Evolutionary conservation across 225 moss, liverwort and hornwort species (phyloP).

Genomic region (Asterella californica): DNA sequence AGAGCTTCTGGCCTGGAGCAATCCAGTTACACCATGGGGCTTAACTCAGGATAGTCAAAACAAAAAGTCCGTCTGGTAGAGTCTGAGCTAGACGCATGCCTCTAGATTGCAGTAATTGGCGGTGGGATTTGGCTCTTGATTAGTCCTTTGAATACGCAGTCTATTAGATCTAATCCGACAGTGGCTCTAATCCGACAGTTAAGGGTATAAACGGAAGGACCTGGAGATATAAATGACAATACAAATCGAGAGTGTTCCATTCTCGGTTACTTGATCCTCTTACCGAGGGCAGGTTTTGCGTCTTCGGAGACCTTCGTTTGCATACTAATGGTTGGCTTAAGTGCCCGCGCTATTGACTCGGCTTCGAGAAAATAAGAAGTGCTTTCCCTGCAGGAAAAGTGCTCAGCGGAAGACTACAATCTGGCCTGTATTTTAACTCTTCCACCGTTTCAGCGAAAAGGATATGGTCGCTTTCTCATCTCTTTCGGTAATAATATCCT

Average conservation of each 20-base stretch:
- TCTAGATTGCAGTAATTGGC: neutral
- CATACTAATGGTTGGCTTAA: too few species aligned
- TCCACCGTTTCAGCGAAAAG: constrained; percentile 96
- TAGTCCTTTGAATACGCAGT: neutral
- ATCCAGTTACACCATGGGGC: neutral
- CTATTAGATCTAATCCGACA: neutral
- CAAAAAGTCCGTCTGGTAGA: neutral
- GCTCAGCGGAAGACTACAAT: constrained; percentile 89
- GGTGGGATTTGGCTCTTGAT: neutral
- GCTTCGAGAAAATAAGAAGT: neutral
- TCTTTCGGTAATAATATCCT: constrained; percentile 58
- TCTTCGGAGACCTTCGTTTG: too few species aligned
- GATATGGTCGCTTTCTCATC: constrained; percentile 91
- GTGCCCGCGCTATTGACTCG: neutral
- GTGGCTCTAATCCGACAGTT: too few species aligned
- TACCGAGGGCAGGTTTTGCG: neutral
- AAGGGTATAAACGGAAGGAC: too few species aligned
- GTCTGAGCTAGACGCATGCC: neutral
- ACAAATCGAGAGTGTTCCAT: neutral
- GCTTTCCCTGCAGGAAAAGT: constrained; percentile 63
- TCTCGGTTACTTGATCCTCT: neutral
- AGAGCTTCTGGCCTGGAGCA: too few species aligned
- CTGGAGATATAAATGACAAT: too few species aligned
- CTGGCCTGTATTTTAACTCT: constrained; percentile 92
- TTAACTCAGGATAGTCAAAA: neutral